Base-by-base conservation (phyloP, 371 early-diverging fungal species). In the Lichtheimia hyalospora region DNA sequence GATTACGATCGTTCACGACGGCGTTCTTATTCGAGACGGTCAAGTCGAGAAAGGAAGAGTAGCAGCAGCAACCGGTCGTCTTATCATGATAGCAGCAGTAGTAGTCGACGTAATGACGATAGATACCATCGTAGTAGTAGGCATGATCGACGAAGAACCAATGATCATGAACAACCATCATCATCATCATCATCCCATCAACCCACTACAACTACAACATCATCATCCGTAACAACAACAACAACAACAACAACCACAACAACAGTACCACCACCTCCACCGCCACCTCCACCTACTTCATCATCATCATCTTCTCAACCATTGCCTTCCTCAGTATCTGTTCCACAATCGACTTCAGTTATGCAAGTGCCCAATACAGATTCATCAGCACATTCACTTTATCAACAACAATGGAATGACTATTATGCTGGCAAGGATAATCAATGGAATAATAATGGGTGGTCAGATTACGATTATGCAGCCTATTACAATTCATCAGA, bases 141-240 rank as follows among this genome's bases (percentile, higher is more conserved):
- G 40, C 34, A 27, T 25, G 24, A 60, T 21, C 28, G 28, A 16
- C 52, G 24, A 6, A 27, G 70, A 52, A 55, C 48, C 69, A 69
- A 50, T 53, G 57, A 5, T 43, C 40, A 28, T 54, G 15, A n/a
- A 14, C 41, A 7, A 41, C 27, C 53, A 14, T 59, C 57, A 28
- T 69, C 63, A 65, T 50, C 63, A 69, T 52, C 64, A 70, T 27
- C 5, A 46, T 14, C 5, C 2, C 46, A 21, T 21, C 24, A 44
- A 25, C 24, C 21, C 5, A n/a, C 52, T 13, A 27, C 57, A 46
- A 41, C 57, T 4, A 41, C 58, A 48, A 10, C 57, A 48, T 16
- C 49, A 49, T 28, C 58, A 53, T n/a, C 53, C 15, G 23, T 20
- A 40, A 10, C 54, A 7, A 12, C 28, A 28, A 6, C 54, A 54